These are phyloP conservation scores for Fonsecaea pugnacius DNA, from an alignment of 2,329 filamentous ascomycete species.

Conservation along the genomic window DNA sequence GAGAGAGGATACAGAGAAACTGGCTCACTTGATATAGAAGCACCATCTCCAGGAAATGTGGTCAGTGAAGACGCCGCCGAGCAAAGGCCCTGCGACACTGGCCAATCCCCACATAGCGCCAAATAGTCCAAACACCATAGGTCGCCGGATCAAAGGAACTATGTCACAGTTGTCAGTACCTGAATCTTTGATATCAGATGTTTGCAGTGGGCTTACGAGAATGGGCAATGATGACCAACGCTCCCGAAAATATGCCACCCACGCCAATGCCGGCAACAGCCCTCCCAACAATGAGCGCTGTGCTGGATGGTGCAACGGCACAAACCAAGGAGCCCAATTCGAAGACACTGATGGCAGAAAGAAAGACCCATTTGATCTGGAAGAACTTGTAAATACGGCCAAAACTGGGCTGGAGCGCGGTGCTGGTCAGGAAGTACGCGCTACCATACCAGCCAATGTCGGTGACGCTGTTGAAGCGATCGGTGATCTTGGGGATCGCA, in stretches of 20 bases:
- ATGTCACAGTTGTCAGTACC: conserved; percentile 27
- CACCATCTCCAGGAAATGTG: conserved; percentile 55
- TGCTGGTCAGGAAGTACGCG: conserved; percentile 38
- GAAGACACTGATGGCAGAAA: conserved; percentile 34
- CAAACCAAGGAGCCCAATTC: conserved; percentile 38
- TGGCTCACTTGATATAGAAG: conserved; percentile 55
- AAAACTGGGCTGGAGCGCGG: conserved; percentile 34
- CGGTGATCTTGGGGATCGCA: conserved; percentile 38
- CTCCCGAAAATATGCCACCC: conserved; percentile 30
- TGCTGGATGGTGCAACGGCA: conserved; percentile 32
- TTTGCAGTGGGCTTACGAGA: conserved; percentile 26
- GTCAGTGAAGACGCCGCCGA: conserved; percentile 52
- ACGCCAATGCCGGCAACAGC: conserved; percentile 39
- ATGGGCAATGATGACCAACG: conserved; percentile 37
- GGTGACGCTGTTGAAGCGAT: conserved; percentile 36
- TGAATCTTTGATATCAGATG: not conserved
- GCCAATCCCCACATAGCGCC: conserved; percentile 64
- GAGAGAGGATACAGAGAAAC: not conserved
- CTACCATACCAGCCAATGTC: conserved; percentile 39
- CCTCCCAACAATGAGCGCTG: conserved; percentile 38
- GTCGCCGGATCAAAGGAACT: conserved; percentile 32
- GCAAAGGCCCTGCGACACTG: conserved; percentile 44
- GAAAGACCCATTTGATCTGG: conserved; percentile 36
- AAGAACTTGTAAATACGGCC: conserved; percentile 37
- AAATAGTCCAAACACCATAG: conserved; percentile 47